Evolutionary conservation across 805 yeast genomes (phyloP).

Genomic region (Candida pseudofarinosa): DNA sequence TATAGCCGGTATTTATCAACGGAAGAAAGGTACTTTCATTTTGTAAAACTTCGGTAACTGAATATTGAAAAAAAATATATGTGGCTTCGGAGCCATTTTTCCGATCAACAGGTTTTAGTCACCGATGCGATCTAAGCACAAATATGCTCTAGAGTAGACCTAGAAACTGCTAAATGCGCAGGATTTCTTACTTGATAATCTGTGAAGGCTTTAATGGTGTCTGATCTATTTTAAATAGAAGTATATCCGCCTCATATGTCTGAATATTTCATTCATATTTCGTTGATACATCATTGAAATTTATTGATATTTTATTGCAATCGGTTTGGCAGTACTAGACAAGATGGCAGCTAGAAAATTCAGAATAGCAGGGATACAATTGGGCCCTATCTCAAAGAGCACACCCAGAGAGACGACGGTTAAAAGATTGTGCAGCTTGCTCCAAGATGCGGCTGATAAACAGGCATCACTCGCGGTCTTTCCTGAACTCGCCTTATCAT

Average conservation of each 20-base stretch:
- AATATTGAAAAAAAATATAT: too few relatives aligned
- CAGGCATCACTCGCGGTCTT: conserved; percentile 31
- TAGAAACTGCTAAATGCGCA: not conserved
- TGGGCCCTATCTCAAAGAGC: conserved; percentile 29
- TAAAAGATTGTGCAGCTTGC: conserved; percentile 21
- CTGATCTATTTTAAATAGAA: not conserved
- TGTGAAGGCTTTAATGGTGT: not conserved
- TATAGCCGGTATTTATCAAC: not conserved
- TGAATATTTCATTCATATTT: too few relatives aligned
- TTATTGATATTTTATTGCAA: not conserved
- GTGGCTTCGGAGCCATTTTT: not conserved
- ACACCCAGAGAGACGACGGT: conserved; percentile 26
- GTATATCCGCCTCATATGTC: not conserved
- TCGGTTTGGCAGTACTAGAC: not conserved
- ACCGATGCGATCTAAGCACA: not conserved
- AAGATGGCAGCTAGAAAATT: conserved; percentile 13
- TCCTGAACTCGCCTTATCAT: conserved; percentile 34
- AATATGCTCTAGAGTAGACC: not conserved
- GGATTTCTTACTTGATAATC: not conserved
- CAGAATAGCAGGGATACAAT: conserved; percentile 30
- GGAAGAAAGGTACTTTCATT: not conserved
- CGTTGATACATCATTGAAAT: too few relatives aligned
- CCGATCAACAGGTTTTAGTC: not conserved
- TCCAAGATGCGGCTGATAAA: conserved; percentile 24
- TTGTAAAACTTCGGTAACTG: not conserved